Evolutionary conservation across 2,329 filamentous ascomycete species (phyloP).

Genomic region (Cercospora nicotianae): DNA sequence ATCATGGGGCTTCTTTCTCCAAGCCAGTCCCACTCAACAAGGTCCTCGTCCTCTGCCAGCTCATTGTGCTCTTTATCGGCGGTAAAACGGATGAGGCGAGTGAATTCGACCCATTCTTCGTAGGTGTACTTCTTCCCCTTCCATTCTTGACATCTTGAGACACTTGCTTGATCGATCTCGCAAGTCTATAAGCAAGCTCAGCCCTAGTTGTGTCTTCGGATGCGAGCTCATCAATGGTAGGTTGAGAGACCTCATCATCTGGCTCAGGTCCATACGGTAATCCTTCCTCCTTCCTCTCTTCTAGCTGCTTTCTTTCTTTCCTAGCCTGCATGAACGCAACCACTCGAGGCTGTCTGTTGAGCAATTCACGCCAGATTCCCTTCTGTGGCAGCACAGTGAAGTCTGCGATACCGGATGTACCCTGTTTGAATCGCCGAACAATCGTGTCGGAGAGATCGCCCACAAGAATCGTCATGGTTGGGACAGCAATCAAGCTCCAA

Average conservation of each 20-base stretch:
- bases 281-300: slow-evolving; percentile 48
- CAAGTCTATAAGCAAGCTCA: slow-evolving; percentile 61
- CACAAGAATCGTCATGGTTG: slow-evolving; percentile 84
- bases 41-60: slow-evolving; percentile 55
- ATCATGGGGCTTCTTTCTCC: slow-evolving; percentile 68
- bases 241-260: slow-evolving; percentile 24
- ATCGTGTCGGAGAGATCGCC: slow-evolving; percentile 82
- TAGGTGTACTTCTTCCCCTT: slow-evolving; percentile 69
- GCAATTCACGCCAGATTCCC: slow-evolving; percentile 55
- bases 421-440: slow-evolving; percentile 64
- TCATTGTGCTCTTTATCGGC: slow-evolving; percentile 35
- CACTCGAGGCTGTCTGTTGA: slow-evolving; percentile 51
- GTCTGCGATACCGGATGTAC: slow-evolving; percentile 61
- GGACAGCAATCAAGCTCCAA: slow-evolving; percentile 82
- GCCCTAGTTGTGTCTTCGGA: slow-evolving; percentile 52
- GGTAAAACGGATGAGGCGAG: slow-evolving; percentile 67
- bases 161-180: slow-evolving; percentile 68
- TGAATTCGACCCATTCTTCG: slow-evolving; percentile 84
- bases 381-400: slow-evolving; percentile 65
- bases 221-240: slow-evolving; percentile 49
- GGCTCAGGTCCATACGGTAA: slow-evolving; percentile 47
- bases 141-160: slow-evolving; percentile 61
- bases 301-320: slow-evolving; percentile 29
- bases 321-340: slow-evolving; percentile 41
- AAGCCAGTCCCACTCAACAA: slow-evolving; percentile 72